Evolutionary conservation across 2,329 filamentous ascomycete genomes (phyloP), one percentile per base, ranked within the genome.

Genomic region (Daldinia sp.): DNA sequence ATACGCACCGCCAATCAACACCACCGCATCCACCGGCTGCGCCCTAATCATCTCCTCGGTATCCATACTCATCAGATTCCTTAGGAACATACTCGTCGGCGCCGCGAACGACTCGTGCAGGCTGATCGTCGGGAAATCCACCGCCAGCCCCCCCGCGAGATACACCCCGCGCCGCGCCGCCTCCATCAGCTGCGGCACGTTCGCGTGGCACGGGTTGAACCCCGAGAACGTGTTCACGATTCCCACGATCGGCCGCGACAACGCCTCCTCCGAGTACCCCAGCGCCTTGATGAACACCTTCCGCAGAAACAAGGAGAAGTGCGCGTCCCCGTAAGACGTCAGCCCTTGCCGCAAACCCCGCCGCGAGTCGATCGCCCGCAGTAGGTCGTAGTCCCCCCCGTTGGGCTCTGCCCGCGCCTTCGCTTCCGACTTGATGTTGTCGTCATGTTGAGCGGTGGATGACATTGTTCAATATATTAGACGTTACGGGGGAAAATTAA

Each of bases 201-300:
- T 92, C 67, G 88, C 90, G 73, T 93, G 91, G 76, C 91, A 93
- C 0, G 91, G 90, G 75, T 93, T 93, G 82, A 93, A 91, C 67
- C 86, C 85, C 0, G 90, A 93, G 74, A 87, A 89, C 0, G 91
- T 93, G 78, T 93, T 92, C 77, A 92, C 87, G 67, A 93, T 89
- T 55, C 91, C 91, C n/a, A 93, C 83, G 61, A 93, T 91, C 2
- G 91, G 91, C 1, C 90, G 81, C 0, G 88, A 89, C 0, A 93
- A 85, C 0, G 91, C 88, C 74, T 92, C 90, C 71, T 93, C 91
- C 65, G 87, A 89, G 77, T 92, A 93, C 0, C 91, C 91, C 1
- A 92, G 83, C 0, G 91, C 90, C 78, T 93, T 93, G 81, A 93
- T 93, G 78, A 93, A 93, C 26, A 90, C 90, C 74, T 93, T 93